Percentiles rank a stretch among this genome's conserved stretches.
These are phyloP conservation scores for Rhizophagus clarus DNA, from an alignment of 192 early-diverging fungal genomes.

Conservation along the genomic window DNA sequence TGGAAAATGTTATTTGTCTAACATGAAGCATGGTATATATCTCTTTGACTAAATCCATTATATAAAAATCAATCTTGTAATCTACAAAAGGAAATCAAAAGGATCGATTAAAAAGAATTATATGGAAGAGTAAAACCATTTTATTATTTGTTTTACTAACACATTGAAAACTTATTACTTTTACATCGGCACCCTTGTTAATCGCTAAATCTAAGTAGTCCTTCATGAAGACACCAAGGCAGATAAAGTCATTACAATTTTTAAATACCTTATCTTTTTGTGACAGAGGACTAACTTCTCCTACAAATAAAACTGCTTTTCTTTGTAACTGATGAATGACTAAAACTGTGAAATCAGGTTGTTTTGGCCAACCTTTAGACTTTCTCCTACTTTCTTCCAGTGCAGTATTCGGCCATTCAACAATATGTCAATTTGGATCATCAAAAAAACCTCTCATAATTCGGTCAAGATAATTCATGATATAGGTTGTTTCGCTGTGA, in stretches of 20 bases:
- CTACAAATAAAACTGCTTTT: conserved; percentile 5
- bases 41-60: conserved; percentile 24
- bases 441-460: conserved; percentile 6
- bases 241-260: background rate
- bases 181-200: background rate
- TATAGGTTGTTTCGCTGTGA: background rate
- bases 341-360: conserved; percentile 20
- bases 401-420: conserved; percentile 2
- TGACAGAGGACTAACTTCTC: conserved; percentile 18
- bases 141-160: conserved; percentile 22
- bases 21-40: conserved; percentile 21
- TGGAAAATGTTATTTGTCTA: conserved; percentile 1
- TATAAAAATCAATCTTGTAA: conserved; percentile 21
- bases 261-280: conserved; percentile 15
- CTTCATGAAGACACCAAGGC: background rate
- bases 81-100: background rate
- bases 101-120: background rate
- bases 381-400: conserved; percentile 13
- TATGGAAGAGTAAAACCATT: background rate
- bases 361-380: background rate
- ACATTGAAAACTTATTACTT: conserved; percentile 11
- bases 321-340: conserved; percentile 4
- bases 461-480: background rate
- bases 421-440: background rate
- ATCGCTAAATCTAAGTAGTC: background rate